Percentiles rank a stretch among this genome's conserved stretches.
These are phyloP conservation scores for Microsporum audouinii DNA, from an alignment of 2,329 filamentous ascomycete genomes.

Conservation along the genomic window DNA sequence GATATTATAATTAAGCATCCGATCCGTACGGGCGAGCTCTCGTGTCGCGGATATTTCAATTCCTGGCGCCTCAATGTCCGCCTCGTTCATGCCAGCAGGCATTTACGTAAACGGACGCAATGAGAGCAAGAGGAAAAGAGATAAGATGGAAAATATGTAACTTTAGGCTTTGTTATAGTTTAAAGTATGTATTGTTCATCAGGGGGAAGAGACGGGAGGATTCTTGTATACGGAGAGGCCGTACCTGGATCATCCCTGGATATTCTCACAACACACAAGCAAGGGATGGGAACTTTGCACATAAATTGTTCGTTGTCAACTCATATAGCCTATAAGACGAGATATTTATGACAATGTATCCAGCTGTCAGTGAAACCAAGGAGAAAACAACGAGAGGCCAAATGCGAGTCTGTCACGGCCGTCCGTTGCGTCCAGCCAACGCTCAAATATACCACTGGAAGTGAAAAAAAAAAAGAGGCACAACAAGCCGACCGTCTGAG, in stretches of 20 bases:
- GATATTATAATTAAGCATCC: not conserved
- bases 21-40: not conserved
- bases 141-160: too few relatives aligned
- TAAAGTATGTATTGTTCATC: too few relatives aligned
- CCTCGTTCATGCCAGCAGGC: not conserved
- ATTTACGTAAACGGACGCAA: not conserved
- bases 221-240: not conserved
- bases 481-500: not conserved
- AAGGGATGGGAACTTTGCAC: not conserved
- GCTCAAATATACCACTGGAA: not conserved
- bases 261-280: not conserved
- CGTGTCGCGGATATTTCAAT: not conserved
- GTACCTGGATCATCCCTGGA: not conserved
- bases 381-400: not conserved
- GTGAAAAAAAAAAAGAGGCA: not conserved
- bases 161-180: too few relatives aligned
- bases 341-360: not conserved
- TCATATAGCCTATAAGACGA: not conserved
- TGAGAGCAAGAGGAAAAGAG: not conserved
- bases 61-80: not conserved
- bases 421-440: not conserved
- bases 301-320: not conserved
- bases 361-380: not conserved
- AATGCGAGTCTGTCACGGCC: not conserved
- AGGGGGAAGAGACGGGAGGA: too few relatives aligned